Percentiles rank a stretch among this genome's conserved stretches.
phyloP scores from a whole-genome alignment of 108 stramenopile species.

The Cylindrotheca closterium region DNA sequence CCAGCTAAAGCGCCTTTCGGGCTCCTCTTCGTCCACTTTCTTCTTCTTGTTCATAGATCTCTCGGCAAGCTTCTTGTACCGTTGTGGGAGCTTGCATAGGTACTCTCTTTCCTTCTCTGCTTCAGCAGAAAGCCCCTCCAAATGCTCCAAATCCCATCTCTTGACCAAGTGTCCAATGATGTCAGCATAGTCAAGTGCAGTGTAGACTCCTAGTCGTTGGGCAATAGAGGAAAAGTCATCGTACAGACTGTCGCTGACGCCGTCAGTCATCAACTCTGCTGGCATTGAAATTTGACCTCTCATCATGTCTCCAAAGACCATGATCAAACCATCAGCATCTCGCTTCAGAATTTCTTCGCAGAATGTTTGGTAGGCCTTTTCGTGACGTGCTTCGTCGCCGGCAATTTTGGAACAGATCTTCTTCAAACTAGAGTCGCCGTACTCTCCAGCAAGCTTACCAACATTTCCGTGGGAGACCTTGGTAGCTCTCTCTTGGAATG shows the following conservation, averaged over 20 bases:
- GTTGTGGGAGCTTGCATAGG: constrained; percentile 73
- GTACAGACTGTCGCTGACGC: constrained; percentile 68
- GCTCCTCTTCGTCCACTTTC: constrained; percentile 58
- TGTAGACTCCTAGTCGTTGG: constrained; percentile 86
- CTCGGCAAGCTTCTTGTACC: constrained; percentile 86
- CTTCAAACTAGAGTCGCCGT: constrained; percentile 69
- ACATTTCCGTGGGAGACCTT: constrained; percentile 88
- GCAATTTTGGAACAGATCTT: constrained; percentile 89
- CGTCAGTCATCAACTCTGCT: constrained; percentile 91
- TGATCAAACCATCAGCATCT: constrained; percentile 83
- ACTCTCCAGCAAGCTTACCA: constrained; percentile 67
- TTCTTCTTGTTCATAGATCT: constrained; percentile 88
- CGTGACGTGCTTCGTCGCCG: constrained; percentile 91
- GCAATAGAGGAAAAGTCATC: constrained; percentile 85
- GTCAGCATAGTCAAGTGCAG: constrained; percentile 92
- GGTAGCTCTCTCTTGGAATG: constrained; percentile 92
- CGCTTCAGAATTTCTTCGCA: constrained; percentile 80
- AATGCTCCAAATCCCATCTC: constrained; percentile 79
- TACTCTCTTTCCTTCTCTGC: constrained; percentile 87
- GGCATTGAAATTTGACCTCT: constrained; percentile 90
- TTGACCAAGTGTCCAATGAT: constrained; percentile 84
- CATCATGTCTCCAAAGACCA: constrained; percentile 87
- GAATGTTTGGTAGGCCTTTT: constrained; percentile 89
- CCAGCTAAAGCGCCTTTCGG: constrained; percentile 67
- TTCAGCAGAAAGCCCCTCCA: constrained; percentile 70